phyloP scores from a whole-genome alignment of 1,139 yeast genomes.

The Cylindricascospora bacillispora region DNA sequence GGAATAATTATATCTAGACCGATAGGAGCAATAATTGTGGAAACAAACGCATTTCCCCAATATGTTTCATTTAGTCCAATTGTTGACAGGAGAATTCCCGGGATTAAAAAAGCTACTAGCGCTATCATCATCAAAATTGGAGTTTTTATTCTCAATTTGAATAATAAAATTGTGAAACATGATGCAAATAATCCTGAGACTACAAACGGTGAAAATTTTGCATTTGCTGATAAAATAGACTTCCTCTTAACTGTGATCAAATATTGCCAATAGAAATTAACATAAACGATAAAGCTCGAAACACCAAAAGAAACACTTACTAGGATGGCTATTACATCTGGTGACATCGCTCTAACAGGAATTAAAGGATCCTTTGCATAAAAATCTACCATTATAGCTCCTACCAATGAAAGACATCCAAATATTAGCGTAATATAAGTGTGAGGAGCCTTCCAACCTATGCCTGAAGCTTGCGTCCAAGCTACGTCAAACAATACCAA shows the following conservation, averaged over 20 bases:
- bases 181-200: constrained; percentile 30
- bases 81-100: constrained; percentile 33
- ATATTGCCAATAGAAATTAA: constrained; percentile 34
- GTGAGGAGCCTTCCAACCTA: constrained; percentile 42
- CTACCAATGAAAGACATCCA: constrained; percentile 30
- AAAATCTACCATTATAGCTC: constrained; percentile 29
- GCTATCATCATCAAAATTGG: constrained; percentile 36
- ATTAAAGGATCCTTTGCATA: constrained; percentile 34
- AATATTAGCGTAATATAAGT: constrained; percentile 39
- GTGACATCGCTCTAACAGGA: constrained; percentile 32
- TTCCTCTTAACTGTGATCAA: constrained; percentile 25
- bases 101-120: constrained; percentile 32
- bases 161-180: constrained; percentile 33
- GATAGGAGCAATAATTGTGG: constrained; percentile 35
- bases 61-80: constrained; percentile 36
- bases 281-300: constrained; percentile 50
- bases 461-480: constrained; percentile 51
- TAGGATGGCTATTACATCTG: constrained; percentile 34
- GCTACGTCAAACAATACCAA: constrained; percentile 41
- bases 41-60: constrained; percentile 44
- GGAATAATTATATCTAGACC: constrained; percentile 64
- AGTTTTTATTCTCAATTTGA: constrained; percentile 24
- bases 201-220: constrained; percentile 29
- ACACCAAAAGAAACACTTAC: constrained; percentile 43
- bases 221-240: constrained; percentile 29